Percentiles rank a stretch among this genome's conserved stretches.
Conservation (phyloP, 2,329 filamentous ascomycete species). For the Pseudogymnoascus sp. region DNA sequence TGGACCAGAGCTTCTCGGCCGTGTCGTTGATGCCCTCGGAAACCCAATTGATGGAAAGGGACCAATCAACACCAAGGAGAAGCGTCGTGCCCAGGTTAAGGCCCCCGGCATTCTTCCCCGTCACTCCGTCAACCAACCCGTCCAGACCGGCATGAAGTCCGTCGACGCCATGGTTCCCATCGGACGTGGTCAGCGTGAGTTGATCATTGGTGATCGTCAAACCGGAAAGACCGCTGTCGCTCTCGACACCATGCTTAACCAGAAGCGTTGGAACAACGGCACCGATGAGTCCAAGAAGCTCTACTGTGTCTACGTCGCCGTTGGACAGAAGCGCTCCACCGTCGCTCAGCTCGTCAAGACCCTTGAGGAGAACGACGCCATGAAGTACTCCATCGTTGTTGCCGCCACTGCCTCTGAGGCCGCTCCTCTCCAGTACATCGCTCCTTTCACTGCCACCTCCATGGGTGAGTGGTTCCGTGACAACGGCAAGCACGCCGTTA, state of each 20-base stretch:
- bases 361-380: conserved; percentile 98
- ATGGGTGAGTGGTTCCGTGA: conserved; percentile 70
- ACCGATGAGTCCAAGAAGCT: conserved; percentile 95
- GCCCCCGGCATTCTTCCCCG: conserved; percentile 97
- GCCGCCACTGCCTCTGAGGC: conserved; percentile 97
- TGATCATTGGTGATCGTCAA: conserved; percentile 99
- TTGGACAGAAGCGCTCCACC: conserved; percentile 99
- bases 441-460: conserved; percentile 68
- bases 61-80: conserved; percentile 85
- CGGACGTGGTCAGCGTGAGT: conserved; percentile 98
- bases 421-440: conserved; percentile 87
- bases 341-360: conserved; percentile 99
- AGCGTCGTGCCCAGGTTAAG: conserved; percentile 96
- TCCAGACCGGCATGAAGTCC: conserved; percentile 99
- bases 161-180: conserved; percentile 99
- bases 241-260: conserved; percentile 97
- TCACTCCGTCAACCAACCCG: conserved; percentile 93
- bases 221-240: conserved; percentile 99
- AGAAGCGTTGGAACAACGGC: conserved; percentile 92
- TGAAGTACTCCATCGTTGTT: conserved; percentile 94
- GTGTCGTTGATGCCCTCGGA: conserved; percentile 96
- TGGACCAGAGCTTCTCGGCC: conserved; percentile 84
- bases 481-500: conserved; percentile 77
- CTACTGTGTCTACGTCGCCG: conserved; percentile 98
- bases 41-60: conserved; percentile 99